These are phyloP conservation scores for Wallacemonas sp. DNA, from an alignment of 208 protist genomes.

Conservation along the genomic window DNA sequence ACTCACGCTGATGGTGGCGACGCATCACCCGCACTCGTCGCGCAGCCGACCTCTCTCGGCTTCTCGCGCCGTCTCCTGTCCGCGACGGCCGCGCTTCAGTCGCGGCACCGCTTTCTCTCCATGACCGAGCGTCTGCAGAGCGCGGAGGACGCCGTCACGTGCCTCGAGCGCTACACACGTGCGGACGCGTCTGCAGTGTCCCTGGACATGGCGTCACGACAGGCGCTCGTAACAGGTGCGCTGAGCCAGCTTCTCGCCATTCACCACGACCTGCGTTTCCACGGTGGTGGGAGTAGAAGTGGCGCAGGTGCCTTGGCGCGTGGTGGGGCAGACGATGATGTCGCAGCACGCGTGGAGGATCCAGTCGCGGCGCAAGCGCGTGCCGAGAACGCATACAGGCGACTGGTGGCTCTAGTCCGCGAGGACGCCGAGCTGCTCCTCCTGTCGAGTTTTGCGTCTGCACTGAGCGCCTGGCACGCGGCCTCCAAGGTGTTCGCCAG, in stretches of 20 bases:
- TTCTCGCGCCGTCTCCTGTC: background rate
- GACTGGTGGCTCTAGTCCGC: conserved; percentile 28
- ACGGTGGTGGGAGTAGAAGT: background rate
- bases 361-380: conserved; percentile 3
- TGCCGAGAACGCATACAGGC: conserved; percentile 14
- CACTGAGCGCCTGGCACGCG: conserved; percentile 54
- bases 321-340: too few species aligned
- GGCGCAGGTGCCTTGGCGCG: background rate
- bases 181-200: background rate
- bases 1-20: background rate
- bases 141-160: background rate
- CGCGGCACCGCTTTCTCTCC: conserved; percentile 4
- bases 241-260: conserved; percentile 5
- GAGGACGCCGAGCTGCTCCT: conserved; percentile 53
- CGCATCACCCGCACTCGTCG: background rate
- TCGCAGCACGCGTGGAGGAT: background rate
- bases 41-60: background rate
- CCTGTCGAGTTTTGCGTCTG: conserved; percentile 57
- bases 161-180: background rate
- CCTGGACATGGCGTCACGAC: background rate
- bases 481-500: conserved; percentile 34
- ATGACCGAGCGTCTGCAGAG: background rate
- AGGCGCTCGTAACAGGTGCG: conserved; percentile 3
- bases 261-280: background rate
- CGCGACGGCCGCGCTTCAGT: background rate